Evolutionary conservation across 108 stramenopile species (phyloP), one percentile per base, ranked within the genome.

Genomic region (Conticribra guillardii): DNA sequence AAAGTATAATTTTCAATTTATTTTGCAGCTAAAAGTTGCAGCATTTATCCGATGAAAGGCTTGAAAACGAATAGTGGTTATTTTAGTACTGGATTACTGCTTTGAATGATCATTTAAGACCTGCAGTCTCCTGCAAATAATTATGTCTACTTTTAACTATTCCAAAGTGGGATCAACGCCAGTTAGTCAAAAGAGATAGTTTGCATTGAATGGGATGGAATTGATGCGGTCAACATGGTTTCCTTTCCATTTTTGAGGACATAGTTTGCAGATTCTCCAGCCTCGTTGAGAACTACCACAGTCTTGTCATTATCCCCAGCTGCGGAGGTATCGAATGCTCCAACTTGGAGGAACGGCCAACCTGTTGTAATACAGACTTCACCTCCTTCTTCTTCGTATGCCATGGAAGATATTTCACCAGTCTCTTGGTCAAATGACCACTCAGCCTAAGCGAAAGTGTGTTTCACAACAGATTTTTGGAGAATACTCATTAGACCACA

Each of bases 261-360:
- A 74, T 81, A 91, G 64, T 94, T 94, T 49, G 92, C 92, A 41
- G 80, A 31, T 19, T 83, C 79, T 22, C 69, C 63, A 0, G 90
- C 87, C 75, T 95, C 91, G 67, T 92, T 95, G 51, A 95, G 55
- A 24, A 89, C 30, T 7, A 93, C 84, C 14, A 90, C 82, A 1
- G 83, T 82, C 48, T 73, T 82, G 52, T 71, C 79, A 37, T 72
- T 82, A 24, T 62, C 78, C 29, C 64, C 54, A 41, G 75, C 52
- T 19, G 44, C 69, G 29, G 75, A 76, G 23, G 88, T 87, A 19
- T 84, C 67, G 65, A 95, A 95, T 19, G 89, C 90, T 8, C 89
- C 91, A 57, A 83, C 89, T 69, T 95, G 94, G 44, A 95, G 65
- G 54, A 91, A 92, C 0, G 94, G 94, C 94, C 94, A 95, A 2